These are phyloP conservation scores for Chalciporus piperatus DNA, from an alignment of 768 basidiomycete genomes.

Conservation along the genomic window DNA sequence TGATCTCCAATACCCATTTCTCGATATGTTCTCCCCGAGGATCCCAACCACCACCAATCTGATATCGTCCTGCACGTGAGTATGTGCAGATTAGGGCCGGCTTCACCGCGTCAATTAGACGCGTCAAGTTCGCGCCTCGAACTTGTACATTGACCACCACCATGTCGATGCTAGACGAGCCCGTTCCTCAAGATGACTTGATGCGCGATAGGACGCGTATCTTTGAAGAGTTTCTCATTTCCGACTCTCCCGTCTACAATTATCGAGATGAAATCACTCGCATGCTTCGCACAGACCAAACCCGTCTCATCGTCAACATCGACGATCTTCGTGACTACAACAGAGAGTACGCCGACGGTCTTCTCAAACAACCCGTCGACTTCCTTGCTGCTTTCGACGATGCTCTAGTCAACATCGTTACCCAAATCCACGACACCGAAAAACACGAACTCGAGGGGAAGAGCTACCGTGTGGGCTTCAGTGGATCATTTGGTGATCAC, in stretches of 20 bases:
- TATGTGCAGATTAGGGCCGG: conserved; percentile 34
- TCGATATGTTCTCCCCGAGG: too few species aligned
- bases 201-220: conserved; percentile 73
- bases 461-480: conserved; percentile 84
- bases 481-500: conserved; percentile 97
- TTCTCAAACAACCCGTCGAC: conserved; percentile 84
- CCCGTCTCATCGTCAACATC: conserved; percentile 91
- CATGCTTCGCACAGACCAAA: conserved; percentile 79
- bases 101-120: conserved; percentile 22
- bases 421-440: conserved; percentile 68
- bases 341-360: conserved; percentile 81
- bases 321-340: conserved; percentile 94
- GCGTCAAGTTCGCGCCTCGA: conserved; percentile 10
- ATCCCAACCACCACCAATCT: too few species aligned
- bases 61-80: neutral
- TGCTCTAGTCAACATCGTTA: conserved; percentile 71
- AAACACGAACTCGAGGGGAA: conserved; percentile 83
- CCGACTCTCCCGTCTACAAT: conserved; percentile 65
- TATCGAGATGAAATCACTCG: conserved; percentile 82
- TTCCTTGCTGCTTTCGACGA: conserved; percentile 88
- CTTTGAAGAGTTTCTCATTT: conserved; percentile 81
- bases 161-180: conserved; percentile 46
- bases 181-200: conserved; percentile 65
- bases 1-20: too few species aligned
- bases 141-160: conserved; percentile 4